Conservation (phyloP, 306 rosid species). For the Calophaca sinica region DNA sequence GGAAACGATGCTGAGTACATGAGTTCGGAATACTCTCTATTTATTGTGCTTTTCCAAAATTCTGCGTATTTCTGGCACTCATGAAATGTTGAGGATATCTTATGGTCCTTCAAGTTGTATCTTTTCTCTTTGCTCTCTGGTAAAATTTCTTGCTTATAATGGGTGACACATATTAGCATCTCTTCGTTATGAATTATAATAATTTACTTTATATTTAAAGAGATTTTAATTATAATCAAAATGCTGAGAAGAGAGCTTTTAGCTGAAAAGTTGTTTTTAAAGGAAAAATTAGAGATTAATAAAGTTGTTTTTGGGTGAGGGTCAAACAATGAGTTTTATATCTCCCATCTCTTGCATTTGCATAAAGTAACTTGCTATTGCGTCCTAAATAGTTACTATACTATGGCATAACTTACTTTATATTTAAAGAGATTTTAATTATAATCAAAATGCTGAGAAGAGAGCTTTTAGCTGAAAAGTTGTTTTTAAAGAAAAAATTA, state of each 20-base stretch:
- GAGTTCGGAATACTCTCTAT: too few species aligned
- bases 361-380: slow-evolving; percentile 14
- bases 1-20: too few species aligned
- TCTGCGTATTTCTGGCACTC: too few species aligned
- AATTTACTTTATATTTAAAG: too few species aligned
- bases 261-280: neutral
- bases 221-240: slow-evolving; percentile 22
- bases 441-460: too few species aligned
- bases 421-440: too few species aligned
- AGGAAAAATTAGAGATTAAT: neutral
- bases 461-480: too few species aligned
- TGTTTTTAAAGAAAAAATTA: too few species aligned
- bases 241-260: slow-evolving; percentile 13
- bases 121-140: neutral
- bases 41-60: slow-evolving; percentile 6
- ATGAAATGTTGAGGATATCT: slow-evolving; percentile 19
- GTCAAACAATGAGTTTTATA: slow-evolving; percentile 19
- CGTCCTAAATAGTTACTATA: slow-evolving; percentile 37
- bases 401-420: too few species aligned
- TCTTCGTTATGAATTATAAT: neutral
- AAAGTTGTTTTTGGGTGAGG: neutral
- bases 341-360: slow-evolving; percentile 19
- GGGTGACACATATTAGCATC: neutral
- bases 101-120: neutral
- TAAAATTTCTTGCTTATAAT: slow-evolving; percentile 11